phyloP scores from a whole-genome alignment of 2,329 filamentous ascomycete species.

The Akanthomyces muscarius region DNA sequence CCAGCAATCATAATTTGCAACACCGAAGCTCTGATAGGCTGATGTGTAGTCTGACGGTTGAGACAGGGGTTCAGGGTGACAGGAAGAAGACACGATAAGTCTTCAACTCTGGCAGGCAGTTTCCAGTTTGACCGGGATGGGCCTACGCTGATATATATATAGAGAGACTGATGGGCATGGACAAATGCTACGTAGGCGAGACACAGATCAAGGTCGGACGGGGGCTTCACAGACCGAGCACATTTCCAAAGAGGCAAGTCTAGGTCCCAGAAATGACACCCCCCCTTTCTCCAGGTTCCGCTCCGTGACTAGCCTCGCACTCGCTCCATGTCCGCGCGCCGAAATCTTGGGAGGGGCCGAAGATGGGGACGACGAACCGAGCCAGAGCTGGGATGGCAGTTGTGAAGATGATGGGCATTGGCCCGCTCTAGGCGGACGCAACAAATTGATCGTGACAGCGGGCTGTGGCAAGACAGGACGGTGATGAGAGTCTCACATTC shows the following conservation, averaged over 20 bases:
- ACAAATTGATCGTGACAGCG: neutral
- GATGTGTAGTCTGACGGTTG: neutral
- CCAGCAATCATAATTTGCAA: conserved; percentile 10
- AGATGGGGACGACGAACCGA: neutral
- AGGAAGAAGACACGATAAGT: neutral
- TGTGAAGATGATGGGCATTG: neutral
- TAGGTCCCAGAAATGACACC: neutral
- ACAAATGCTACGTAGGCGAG: neutral
- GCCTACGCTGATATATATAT: neutral
- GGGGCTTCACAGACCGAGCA: neutral
- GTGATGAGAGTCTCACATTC: no score
- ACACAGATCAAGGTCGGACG: neutral
- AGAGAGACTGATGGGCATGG: neutral
- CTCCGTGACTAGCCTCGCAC: neutral
- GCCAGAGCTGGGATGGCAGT: neutral
- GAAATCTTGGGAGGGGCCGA: conserved; percentile 5
- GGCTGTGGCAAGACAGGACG: no score
- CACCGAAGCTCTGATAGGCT: neutral
- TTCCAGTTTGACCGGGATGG: neutral
- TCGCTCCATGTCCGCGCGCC: neutral
- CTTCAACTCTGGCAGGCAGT: neutral
- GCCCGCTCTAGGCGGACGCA: neutral
- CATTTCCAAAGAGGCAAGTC: neutral
- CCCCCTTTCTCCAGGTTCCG: conserved; percentile 1
- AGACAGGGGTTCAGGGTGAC: neutral